Conservation (phyloP, 2,329 filamentous ascomycete genomes). For the Diaporthe citrichinensis region DNA sequence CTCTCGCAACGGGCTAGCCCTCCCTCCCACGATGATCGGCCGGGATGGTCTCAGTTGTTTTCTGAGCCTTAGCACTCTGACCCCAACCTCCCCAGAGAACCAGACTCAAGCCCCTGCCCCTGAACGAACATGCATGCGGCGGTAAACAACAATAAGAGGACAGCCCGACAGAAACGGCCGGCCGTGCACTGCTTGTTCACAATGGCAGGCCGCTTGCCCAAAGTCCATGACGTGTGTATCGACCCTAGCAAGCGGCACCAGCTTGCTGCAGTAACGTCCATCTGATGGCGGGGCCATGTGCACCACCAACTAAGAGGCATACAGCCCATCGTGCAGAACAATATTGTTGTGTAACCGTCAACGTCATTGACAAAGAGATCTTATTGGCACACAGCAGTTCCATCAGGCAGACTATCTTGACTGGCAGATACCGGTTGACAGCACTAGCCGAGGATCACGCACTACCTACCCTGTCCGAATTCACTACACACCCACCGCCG, state of each 20-base stretch:
- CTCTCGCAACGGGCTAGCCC: neutral
- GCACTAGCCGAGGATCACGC: neutral
- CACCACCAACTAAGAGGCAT: neutral
- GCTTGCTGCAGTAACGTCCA: neutral
- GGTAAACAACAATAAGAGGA: neutral
- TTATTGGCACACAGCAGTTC: slow-evolving; percentile 23
- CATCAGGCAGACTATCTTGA: neutral
- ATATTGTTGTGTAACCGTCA: slow-evolving; percentile 17
- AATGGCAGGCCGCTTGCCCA: neutral
- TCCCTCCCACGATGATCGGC: neutral
- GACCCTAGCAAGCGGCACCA: neutral
- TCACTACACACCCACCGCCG: neutral
- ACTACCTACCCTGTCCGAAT: neutral
- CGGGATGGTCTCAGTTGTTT: neutral
- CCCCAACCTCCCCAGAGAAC: slow-evolving; percentile 4
- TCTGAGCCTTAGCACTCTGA: slow-evolving; percentile 14
- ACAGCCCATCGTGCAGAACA: neutral
- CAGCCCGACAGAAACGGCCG: neutral
- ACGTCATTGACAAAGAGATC: slow-evolving; percentile 25
- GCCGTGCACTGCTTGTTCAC: slow-evolving; percentile 3
- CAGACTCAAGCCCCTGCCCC: slow-evolving; percentile 25
- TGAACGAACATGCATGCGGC: slow-evolving; percentile 16
- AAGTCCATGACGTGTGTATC: slow-evolving; percentile 24
- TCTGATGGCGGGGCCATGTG: slow-evolving; percentile 10
- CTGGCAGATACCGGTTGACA: neutral